Conservation (phyloP, 1,284 basidiomycete species). For the Trichosporon faecale region DNA sequence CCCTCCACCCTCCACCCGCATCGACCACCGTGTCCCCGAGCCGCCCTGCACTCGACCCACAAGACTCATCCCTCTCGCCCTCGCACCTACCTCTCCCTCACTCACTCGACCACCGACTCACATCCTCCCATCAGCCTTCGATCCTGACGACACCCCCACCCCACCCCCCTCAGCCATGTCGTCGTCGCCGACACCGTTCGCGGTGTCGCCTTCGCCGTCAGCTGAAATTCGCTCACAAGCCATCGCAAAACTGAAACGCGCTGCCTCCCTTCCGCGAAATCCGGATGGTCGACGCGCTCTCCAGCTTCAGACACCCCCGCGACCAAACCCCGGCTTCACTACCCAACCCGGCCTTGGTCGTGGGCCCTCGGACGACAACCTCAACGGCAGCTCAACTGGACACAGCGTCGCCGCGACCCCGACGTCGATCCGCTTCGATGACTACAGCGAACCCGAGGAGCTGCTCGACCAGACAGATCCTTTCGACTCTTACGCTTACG, state of each 20-base stretch:
- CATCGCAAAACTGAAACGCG: constrained; percentile 83
- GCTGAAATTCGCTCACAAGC: constrained; percentile 62
- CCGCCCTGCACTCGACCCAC: background rate
- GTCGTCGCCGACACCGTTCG: constrained; percentile 16
- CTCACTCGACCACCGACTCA: background rate
- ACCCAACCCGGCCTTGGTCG: background rate
- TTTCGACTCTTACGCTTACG: constrained; percentile 19
- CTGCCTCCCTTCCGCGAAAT: constrained; percentile 80
- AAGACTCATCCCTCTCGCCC: constrained; percentile 4
- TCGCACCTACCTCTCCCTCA: background rate
- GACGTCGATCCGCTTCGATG: constrained; percentile 13
- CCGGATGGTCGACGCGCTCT: constrained; percentile 78
- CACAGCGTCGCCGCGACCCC: constrained; percentile 13
- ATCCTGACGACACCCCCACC: background rate
- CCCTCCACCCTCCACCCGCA: constrained; percentile 9
- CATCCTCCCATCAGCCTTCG: background rate
- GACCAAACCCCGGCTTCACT: constrained; percentile 6
- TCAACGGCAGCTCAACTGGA: background rate
- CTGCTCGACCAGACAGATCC: constrained; percentile 25
- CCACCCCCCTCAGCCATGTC: constrained; percentile 10
- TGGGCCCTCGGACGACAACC: background rate
- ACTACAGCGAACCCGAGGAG: constrained; percentile 29
- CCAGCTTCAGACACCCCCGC: constrained; percentile 57
- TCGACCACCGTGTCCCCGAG: constrained; percentile 9
- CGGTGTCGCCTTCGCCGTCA: constrained; percentile 16